Conservation (phyloP, 225 moss, liverwort and hornwort genomes). For the Straminergon stramineum region DNA sequence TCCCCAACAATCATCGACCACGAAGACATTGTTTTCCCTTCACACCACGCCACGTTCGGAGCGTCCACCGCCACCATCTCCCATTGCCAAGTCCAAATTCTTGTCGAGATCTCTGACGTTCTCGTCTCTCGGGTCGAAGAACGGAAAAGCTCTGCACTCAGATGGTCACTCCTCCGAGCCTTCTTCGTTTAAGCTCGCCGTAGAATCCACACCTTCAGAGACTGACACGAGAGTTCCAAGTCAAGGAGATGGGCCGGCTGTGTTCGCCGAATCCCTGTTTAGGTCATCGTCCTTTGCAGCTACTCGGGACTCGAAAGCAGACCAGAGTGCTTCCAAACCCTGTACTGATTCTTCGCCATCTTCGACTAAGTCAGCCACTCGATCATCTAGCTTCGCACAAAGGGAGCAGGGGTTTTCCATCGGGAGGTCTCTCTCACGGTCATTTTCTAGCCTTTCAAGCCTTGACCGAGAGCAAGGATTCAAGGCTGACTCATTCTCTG, state of each 20-base stretch:
- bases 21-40: constrained; percentile 8
- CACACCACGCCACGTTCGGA: constrained; percentile 2
- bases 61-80: background rate
- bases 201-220: background rate
- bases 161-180: background rate
- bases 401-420: background rate
- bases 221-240: background rate
- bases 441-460: background rate
- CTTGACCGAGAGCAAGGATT: background rate
- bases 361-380: background rate
- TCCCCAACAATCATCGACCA: background rate
- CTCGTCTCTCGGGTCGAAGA: constrained; percentile 1
- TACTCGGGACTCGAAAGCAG: background rate
- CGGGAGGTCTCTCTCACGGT: background rate
- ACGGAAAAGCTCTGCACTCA: background rate
- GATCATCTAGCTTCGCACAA: background rate
- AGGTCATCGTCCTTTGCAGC: constrained; percentile 22
- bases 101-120: constrained; percentile 20
- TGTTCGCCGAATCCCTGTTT: background rate
- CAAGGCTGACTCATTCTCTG: background rate
- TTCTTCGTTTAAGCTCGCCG: background rate
- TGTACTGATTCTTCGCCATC: background rate
- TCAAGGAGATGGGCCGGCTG: background rate
- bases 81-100: background rate
- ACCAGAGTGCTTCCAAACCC: background rate